Conservation (phyloP, 2,329 filamentous ascomycete species). For the Colletotrichum tanaceti region DNA sequence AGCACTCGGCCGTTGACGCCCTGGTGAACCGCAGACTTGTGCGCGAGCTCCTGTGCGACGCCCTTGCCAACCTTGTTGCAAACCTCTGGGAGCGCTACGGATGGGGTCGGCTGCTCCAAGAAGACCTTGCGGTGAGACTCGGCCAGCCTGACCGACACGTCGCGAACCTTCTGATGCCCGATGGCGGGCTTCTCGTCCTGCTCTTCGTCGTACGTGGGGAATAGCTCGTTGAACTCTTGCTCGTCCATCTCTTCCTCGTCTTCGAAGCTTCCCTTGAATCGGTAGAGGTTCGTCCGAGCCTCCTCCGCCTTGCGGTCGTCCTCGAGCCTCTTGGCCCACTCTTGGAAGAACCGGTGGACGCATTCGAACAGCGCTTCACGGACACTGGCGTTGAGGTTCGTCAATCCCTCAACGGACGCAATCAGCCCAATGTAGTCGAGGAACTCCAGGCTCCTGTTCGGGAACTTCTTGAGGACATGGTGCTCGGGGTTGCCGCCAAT, state of each 20-base stretch:
- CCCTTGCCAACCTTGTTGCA: conserved; percentile 57
- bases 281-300: conserved; percentile 81
- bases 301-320: conserved; percentile 81
- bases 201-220: conserved; percentile 78
- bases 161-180: conserved; percentile 58
- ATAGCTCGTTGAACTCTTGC: conserved; percentile 81
- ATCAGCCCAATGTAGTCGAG: conserved; percentile 60
- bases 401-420: conserved; percentile 60
- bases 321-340: conserved; percentile 83
- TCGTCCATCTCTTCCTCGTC: conserved; percentile 80
- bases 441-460: conserved; percentile 58
- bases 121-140: conserved; percentile 69
- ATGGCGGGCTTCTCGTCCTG: conserved; percentile 51
- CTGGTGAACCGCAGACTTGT: conserved; percentile 45
- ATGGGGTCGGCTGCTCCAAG: conserved; percentile 54
- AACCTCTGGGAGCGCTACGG: conserved; percentile 57
- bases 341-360: conserved; percentile 78
- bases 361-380: conserved; percentile 71
- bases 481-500: conserved; percentile 56
- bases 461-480: conserved; percentile 39
- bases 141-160: conserved; percentile 71
- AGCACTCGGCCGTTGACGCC: conserved; percentile 67
- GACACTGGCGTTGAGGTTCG: conserved; percentile 54
- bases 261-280: conserved; percentile 81
- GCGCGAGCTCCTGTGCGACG: conserved; percentile 46